phyloP scores from a whole-genome alignment of 2,329 filamentous ascomycete genomes.

The Anthostomella pinea region DNA sequence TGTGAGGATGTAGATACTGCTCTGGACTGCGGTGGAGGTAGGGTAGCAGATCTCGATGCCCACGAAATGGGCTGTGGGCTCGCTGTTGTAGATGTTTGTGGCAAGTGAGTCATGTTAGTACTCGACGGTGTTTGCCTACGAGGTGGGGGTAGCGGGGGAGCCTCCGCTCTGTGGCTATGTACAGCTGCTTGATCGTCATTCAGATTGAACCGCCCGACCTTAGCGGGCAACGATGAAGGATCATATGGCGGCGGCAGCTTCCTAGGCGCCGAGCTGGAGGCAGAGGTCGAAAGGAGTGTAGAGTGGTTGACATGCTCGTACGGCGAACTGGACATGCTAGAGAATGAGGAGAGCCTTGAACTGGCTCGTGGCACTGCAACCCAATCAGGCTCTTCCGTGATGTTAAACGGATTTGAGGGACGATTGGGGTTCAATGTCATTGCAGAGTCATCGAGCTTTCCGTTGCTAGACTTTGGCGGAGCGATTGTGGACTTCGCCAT shows the following conservation, averaged over 20 bases:
- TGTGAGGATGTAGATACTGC: constrained; percentile 22
- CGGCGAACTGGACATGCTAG: constrained; percentile 57
- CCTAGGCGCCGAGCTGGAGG: constrained; percentile 44
- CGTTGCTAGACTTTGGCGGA: constrained; percentile 53
- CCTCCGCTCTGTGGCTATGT: constrained; percentile 30
- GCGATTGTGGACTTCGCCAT: constrained; percentile 71
- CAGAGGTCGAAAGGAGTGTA: constrained; percentile 42
- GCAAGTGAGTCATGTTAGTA: constrained; percentile 15
- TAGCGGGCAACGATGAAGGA: constrained; percentile 43
- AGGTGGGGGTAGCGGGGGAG: constrained; percentile 43
- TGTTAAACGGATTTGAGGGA: constrained; percentile 77
- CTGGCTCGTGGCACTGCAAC: constrained; percentile 59
- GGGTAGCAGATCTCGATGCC: constrained; percentile 11
- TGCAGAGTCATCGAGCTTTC: constrained; percentile 42
- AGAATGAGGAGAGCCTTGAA: constrained; percentile 52
- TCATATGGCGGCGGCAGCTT: constrained; percentile 53
- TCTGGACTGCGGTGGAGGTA: constrained; percentile 14
- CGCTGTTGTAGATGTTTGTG: constrained; percentile 19
- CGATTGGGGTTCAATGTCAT: constrained; percentile 70
- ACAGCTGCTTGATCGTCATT: constrained; percentile 37
- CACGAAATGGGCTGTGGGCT: constrained; percentile 37
- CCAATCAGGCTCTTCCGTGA: constrained; percentile 80
- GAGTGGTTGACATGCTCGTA: constrained; percentile 58
- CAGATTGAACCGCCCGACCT: constrained; percentile 43
- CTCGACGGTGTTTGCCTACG: constrained; percentile 29